Conservation (phyloP, 768 basidiomycete genomes). For the Termitomyces sp. region DNA sequence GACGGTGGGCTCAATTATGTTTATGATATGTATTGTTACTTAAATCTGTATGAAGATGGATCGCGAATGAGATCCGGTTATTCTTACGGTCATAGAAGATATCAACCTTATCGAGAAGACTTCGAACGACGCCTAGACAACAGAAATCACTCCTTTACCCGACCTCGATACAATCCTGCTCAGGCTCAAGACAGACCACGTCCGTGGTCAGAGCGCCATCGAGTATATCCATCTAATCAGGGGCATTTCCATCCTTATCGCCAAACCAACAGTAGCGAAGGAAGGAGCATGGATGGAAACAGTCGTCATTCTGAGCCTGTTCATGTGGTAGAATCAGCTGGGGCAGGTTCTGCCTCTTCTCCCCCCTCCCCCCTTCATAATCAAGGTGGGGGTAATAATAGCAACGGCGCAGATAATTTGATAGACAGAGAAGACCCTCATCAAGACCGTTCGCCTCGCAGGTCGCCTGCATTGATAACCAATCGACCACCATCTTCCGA, state of each 20-base stretch:
- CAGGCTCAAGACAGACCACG: not conserved
- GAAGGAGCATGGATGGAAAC: not conserved
- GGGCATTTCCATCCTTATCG: not conserved
- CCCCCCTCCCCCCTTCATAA: not conserved
- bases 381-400: not conserved
- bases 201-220: not conserved
- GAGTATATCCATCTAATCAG: not conserved
- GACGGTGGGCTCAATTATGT: not conserved
- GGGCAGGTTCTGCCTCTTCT: not conserved
- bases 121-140: not conserved
- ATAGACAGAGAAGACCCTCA: not conserved
- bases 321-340: not conserved
- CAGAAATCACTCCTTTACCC: not conserved
- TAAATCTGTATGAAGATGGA: not conserved
- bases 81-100: not conserved
- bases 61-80: not conserved
- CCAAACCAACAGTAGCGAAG: not conserved
- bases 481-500: not conserved
- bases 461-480: not conserved
- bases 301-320: not conserved
- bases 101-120: not conserved
- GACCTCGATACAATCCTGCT: not conserved
- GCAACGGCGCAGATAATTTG: not conserved
- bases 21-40: not conserved
- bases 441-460: not conserved